These are phyloP conservation scores for Globisporangium abappressorium DNA, from an alignment of 352 stramenopile species.

Conservation along the genomic window DNA sequence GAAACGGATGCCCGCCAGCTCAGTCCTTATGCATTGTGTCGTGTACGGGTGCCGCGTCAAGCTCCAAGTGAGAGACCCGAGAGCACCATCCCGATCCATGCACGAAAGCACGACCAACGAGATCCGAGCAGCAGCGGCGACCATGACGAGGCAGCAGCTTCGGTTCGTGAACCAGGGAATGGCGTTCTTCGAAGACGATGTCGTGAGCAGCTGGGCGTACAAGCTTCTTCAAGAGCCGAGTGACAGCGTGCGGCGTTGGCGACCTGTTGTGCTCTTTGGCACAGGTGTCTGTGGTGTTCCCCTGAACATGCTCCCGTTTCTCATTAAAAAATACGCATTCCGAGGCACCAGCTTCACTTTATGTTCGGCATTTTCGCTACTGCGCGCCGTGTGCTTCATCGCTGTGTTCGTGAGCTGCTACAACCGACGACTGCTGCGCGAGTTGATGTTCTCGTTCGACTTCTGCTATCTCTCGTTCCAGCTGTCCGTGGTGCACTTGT, in stretches of 20 bases:
- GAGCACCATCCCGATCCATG: not conserved
- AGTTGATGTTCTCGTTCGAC: slow-evolving; percentile 38
- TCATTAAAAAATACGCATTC: slow-evolving; percentile 1
- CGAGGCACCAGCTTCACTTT: not conserved
- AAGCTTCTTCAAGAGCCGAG: not conserved
- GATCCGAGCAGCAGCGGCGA: not conserved
- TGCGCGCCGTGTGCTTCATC: slow-evolving; percentile 18
- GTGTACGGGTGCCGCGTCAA: slow-evolving; percentile 15
- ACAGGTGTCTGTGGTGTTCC: not conserved
- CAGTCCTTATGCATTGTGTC: slow-evolving; percentile 18
- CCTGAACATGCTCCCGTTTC: slow-evolving; percentile 4
- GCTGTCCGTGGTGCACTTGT: slow-evolving; percentile 25
- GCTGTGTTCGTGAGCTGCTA: slow-evolving; percentile 8
- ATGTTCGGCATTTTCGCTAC: slow-evolving; percentile 3
- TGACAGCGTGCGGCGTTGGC: not conserved
- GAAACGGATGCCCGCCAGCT: not conserved
- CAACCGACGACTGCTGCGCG: slow-evolving; percentile 26
- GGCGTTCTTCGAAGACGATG: slow-evolving; percentile 8
- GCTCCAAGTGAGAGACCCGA: not conserved
- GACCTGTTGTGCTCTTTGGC: not conserved
- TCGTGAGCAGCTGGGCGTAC: not conserved
- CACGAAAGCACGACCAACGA: slow-evolving; percentile 1
- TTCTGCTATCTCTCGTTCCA: slow-evolving; percentile 37
- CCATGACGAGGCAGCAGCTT: slow-evolving; percentile 11
- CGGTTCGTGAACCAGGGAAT: not conserved